These are phyloP conservation scores for Huntiella decipiens DNA, from an alignment of 2,329 filamentous ascomycete genomes.

Conservation along the genomic window DNA sequence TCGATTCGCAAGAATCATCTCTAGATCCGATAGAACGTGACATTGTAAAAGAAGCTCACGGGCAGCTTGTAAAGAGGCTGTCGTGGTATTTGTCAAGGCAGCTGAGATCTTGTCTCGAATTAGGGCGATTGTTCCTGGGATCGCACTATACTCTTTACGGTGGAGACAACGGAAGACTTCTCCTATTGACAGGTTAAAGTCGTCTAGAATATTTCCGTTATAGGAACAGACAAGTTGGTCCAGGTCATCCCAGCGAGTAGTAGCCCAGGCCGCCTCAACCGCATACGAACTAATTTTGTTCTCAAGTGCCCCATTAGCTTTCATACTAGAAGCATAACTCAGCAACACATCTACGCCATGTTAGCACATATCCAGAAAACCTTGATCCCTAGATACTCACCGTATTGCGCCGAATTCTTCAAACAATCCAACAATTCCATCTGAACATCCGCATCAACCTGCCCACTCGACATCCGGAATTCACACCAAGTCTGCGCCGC, in stretches of 20 bases:
- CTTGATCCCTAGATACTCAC: constrained; percentile 26
- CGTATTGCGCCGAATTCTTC: constrained; percentile 88
- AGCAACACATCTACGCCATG: constrained; percentile 53
- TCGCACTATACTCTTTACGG: constrained; percentile 32
- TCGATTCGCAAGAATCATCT: constrained; percentile 42
- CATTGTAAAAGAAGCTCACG: constrained; percentile 73
- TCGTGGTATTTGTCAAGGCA: constrained; percentile 56
- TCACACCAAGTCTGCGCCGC: constrained; percentile 97
- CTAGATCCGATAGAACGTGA: constrained; percentile 74
- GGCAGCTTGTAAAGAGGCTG: constrained; percentile 62
- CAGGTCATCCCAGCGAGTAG: constrained; percentile 60
- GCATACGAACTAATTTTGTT: constrained; percentile 62
- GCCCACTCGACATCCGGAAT: constrained; percentile 62
- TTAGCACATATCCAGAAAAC: constrained; percentile 1
- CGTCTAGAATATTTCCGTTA: constrained; percentile 29
- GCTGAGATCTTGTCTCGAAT: constrained; percentile 54
- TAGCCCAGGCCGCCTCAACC: constrained; percentile 82
- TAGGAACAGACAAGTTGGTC: constrained; percentile 43
- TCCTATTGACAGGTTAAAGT: constrained; percentile 74
- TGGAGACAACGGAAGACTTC: constrained; percentile 33
- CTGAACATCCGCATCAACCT: constrained; percentile 59
- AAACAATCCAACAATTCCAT: constrained; percentile 71
- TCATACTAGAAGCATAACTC: constrained; percentile 68
- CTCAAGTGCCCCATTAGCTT: constrained; percentile 29
- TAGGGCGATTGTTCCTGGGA: constrained; percentile 30